Evolutionary conservation across 2,329 filamentous ascomycete species (phyloP).

Genomic region (Karstenula rhodostoma): DNA sequence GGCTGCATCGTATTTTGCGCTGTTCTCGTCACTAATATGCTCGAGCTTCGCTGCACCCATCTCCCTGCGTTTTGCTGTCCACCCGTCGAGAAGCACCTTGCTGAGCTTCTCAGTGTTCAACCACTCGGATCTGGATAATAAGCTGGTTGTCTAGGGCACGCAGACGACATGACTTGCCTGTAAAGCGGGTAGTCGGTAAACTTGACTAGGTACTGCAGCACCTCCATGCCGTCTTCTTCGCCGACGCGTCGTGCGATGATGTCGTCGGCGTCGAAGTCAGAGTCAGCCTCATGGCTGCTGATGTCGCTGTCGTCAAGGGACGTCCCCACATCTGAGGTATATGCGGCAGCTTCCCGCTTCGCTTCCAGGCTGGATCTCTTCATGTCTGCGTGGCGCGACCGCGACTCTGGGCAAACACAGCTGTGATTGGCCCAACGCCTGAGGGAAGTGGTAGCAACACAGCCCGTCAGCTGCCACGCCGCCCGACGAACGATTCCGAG

Average conservation of each 20-base stretch:
- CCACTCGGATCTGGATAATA: not conserved
- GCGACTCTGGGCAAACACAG: not conserved
- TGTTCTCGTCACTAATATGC: constrained; percentile 22
- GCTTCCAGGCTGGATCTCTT: not conserved
- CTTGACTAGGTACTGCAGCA: constrained; percentile 64
- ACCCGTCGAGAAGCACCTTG: constrained; percentile 1
- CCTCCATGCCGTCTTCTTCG: constrained; percentile 46
- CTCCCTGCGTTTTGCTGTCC: constrained; percentile 20
- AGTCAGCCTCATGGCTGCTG: constrained; percentile 14
- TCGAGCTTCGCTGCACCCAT: constrained; percentile 18
- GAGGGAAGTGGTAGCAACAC: not conserved
- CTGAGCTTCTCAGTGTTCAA: no score
- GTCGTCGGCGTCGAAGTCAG: constrained; percentile 28
- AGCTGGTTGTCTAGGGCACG: not conserved
- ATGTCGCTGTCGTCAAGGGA: constrained; percentile 55
- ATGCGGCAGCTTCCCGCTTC: constrained; percentile 15
- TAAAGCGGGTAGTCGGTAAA: constrained; percentile 68
- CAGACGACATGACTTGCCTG: constrained; percentile 23
- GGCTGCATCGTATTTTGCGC: constrained; percentile 20
- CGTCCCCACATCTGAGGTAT: constrained; percentile 61
- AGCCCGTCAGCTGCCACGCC: not conserved
- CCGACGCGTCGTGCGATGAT: constrained; percentile 54
- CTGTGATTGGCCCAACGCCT: not conserved
- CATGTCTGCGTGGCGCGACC: not conserved
- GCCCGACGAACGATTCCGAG: not conserved